Conservation (phyloP, 2,329 filamentous ascomycete species). For the Diaporthe amygdali region DNA sequence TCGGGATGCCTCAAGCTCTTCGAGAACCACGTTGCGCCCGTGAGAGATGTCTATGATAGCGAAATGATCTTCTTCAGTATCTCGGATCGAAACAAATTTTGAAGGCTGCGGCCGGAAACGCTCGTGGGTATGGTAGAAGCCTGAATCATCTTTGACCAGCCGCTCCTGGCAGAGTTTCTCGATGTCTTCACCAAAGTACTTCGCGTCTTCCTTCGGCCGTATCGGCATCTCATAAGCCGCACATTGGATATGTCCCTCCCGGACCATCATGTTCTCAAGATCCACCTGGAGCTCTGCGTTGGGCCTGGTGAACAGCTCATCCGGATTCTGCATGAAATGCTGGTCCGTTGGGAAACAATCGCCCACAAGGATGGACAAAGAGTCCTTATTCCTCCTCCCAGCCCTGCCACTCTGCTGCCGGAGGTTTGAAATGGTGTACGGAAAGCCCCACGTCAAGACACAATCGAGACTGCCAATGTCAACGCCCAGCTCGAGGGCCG, state of each 20-base stretch:
- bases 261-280: slow-evolving; percentile 85
- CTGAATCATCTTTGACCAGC: slow-evolving; percentile 73
- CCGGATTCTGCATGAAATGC: slow-evolving; percentile 95
- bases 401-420: slow-evolving; percentile 94
- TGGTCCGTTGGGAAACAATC: slow-evolving; percentile 92
- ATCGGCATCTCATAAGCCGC: slow-evolving; percentile 96
- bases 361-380: slow-evolving; percentile 85
- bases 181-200: slow-evolving; percentile 82
- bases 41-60: slow-evolving; percentile 90
- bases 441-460: slow-evolving; percentile 92
- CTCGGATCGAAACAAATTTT: slow-evolving; percentile 83
- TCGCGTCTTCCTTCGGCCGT: slow-evolving; percentile 72
- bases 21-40: slow-evolving; percentile 81
- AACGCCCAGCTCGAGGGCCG: slow-evolving; percentile 89
- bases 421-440: slow-evolving; percentile 92
- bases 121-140: slow-evolving; percentile 89
- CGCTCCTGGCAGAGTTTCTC: slow-evolving; percentile 74
- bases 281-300: slow-evolving; percentile 91
- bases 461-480: slow-evolving; percentile 95
- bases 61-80: slow-evolving; percentile 89
- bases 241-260: slow-evolving; percentile 95
- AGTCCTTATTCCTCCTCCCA: slow-evolving; percentile 90
- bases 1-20: slow-evolving; percentile 95
- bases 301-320: slow-evolving; percentile 90
- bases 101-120: slow-evolving; percentile 87